Evolutionary conservation across 2,329 filamentous ascomycete genomes (phyloP).

Genomic region (Teratosphaeria epicoccoides): DNA sequence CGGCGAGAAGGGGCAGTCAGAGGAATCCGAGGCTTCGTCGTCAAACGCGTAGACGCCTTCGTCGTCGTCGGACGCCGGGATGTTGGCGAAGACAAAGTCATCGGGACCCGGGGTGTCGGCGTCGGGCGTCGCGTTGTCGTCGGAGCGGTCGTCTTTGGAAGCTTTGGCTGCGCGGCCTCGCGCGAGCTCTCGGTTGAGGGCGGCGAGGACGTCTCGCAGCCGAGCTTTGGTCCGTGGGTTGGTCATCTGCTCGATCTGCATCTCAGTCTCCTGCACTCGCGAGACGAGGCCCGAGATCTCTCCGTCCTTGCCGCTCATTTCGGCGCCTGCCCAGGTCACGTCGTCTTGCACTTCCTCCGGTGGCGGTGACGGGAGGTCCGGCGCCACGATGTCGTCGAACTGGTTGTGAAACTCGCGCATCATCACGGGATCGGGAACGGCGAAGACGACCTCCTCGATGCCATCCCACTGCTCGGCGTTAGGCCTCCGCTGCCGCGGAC

Average conservation of each 20-base stretch:
- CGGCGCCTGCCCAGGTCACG: conserved; percentile 3
- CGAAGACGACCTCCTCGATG: conserved; percentile 48
- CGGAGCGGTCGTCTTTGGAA: conserved; percentile 11
- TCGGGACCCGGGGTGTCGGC: conserved; percentile 9
- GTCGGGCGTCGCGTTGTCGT: conserved; percentile 11
- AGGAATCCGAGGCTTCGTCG: neutral
- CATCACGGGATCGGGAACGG: conserved; percentile 44
- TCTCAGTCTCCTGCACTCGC: conserved; percentile 23
- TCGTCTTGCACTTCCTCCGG: conserved; percentile 5
- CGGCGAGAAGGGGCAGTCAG: neutral
- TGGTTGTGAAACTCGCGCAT: conserved; percentile 40
- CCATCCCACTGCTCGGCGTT: conserved; percentile 33
- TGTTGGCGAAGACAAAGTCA: conserved; percentile 14
- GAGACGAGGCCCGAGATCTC: conserved; percentile 17
- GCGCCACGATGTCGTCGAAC: conserved; percentile 20
- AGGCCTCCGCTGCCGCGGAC: conserved; percentile 20
- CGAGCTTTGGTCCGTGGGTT: conserved; percentile 20
- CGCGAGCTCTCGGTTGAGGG: conserved; percentile 24
- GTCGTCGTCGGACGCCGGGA: conserved; percentile 15
- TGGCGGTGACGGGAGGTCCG: conserved; percentile 7
- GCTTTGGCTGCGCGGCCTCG: conserved; percentile 21
- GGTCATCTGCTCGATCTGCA: conserved; percentile 24
- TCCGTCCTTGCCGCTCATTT: conserved; percentile 8
- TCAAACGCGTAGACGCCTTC: conserved; percentile 10
- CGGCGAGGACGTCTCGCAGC: conserved; percentile 23